phyloP scores from a whole-genome alignment of 306 rosid genomes.

The Cucurbita moschata region DNA sequence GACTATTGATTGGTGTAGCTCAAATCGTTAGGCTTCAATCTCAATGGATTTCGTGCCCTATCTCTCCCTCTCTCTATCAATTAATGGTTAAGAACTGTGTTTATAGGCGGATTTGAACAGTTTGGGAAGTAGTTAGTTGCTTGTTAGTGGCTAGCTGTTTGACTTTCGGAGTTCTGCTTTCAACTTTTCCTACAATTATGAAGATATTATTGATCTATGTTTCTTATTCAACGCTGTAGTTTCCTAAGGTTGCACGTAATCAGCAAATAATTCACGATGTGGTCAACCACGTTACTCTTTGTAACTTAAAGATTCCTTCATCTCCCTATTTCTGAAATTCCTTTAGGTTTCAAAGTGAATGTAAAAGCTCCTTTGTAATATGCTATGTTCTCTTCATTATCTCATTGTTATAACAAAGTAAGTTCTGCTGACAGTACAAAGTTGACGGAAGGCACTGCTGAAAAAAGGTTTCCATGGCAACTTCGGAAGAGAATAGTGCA shows the following conservation, averaged over 20 bases:
- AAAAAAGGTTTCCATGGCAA: constrained; percentile 43
- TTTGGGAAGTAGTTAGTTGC: neutral
- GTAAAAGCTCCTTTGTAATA: neutral
- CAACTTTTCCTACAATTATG: neutral
- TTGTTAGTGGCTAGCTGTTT: neutral
- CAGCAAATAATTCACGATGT: neutral
- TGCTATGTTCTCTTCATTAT: neutral
- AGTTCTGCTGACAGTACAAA: constrained; percentile 17
- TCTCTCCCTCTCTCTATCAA: neutral
- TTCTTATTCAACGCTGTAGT: neutral
- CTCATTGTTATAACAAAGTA: neutral
- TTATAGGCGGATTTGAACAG: neutral
- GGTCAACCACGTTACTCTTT: neutral
- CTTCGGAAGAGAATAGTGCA: constrained; percentile 79
- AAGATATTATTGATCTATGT: neutral
- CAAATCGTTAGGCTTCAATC: neutral
- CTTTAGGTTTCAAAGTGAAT: neutral
- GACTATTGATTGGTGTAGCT: neutral
- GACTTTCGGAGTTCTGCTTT: neutral
- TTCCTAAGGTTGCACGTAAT: neutral
- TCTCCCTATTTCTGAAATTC: neutral
- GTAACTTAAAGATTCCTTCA: neutral
- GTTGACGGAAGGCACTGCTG: constrained; percentile 14
- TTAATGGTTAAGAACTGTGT: neutral
- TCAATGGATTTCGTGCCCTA: neutral